These are phyloP conservation scores for Emericellopsis atlantica DNA, from an alignment of 2,329 filamentous ascomycete genomes.

Conservation along the genomic window DNA sequence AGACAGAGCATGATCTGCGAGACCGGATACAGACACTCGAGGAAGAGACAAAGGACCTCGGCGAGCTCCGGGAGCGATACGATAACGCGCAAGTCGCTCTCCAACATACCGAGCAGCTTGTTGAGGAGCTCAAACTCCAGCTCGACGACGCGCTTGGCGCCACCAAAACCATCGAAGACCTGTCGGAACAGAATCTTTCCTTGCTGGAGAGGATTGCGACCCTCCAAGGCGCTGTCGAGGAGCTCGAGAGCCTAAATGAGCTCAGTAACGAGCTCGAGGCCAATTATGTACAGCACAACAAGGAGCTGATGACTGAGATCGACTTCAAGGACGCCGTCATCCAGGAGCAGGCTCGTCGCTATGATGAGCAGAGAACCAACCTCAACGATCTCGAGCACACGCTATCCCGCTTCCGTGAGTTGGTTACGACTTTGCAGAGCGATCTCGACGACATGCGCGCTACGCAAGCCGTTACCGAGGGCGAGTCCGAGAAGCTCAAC, in stretches of 20 bases:
- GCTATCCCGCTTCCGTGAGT: constrained; percentile 73
- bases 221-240: constrained; percentile 68
- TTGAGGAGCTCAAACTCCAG: constrained; percentile 81
- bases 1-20: constrained; percentile 69
- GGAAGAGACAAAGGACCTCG: constrained; percentile 58
- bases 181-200: constrained; percentile 76
- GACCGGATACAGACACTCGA: constrained; percentile 64
- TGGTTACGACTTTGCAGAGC: constrained; percentile 73
- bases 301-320: constrained; percentile 86
- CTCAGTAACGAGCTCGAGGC: constrained; percentile 89
- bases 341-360: constrained; percentile 63
- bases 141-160: constrained; percentile 79
- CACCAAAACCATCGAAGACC: constrained; percentile 87
- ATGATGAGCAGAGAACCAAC: constrained; percentile 63
- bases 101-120: constrained; percentile 55
- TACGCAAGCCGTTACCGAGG: constrained; percentile 83
- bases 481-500: constrained; percentile 81
- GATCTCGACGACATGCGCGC: constrained; percentile 88
- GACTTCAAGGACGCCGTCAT: constrained; percentile 80
- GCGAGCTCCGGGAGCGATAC: constrained; percentile 55
- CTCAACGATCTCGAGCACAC: constrained; percentile 87
- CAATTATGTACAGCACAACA: constrained; percentile 86
- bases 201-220: constrained; percentile 77
- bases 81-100: constrained; percentile 61
- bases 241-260: constrained; percentile 81